A percentile compares a stretch with the other conserved stretches of the same genome.
Evolutionary conservation across 2,329 filamentous ascomycete genomes (phyloP).

Genomic region (Fusarium sulawesiense): DNA sequence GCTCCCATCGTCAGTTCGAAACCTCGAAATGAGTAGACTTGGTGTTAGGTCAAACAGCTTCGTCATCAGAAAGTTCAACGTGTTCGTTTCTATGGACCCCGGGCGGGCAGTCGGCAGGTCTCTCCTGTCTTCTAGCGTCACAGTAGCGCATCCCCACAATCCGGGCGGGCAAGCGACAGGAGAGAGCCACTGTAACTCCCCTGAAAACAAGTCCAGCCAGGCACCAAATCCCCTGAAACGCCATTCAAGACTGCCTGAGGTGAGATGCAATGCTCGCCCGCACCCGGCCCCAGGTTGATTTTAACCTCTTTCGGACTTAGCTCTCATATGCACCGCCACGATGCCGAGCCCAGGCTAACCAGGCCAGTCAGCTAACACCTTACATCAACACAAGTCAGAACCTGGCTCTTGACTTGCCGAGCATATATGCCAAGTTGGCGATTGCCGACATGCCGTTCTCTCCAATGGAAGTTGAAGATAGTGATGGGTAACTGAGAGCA

Average conservation of each 20-base stretch:
- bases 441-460: conserved; percentile 39
- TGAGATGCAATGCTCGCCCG: background rate
- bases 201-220: background rate
- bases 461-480: conserved; percentile 27
- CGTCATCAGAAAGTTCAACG: conserved; percentile 45
- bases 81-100: conserved; percentile 45
- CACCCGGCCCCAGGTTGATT: conserved; percentile 2
- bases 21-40: background rate
- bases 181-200: conserved; percentile 9
- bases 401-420: conserved; percentile 13
- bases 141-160: conserved; percentile 36
- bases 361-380: conserved; percentile 7
- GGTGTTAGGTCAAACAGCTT: conserved; percentile 1
- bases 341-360: conserved; percentile 30
- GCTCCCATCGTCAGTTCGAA: conserved; percentile 6
- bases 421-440: conserved; percentile 37
- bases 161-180: conserved; percentile 3
- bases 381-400: conserved; percentile 21
- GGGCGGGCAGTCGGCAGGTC: conserved; percentile 35
- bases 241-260: conserved; percentile 13
- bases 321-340: conserved; percentile 35
- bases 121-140: conserved; percentile 30
- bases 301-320: conserved; percentile 21
- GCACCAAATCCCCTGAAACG: conserved; percentile 23
- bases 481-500: conserved; percentile 24